Conservation (phyloP, 108 stramenopile species). For the Fistulifera pelliculosa region DNA sequence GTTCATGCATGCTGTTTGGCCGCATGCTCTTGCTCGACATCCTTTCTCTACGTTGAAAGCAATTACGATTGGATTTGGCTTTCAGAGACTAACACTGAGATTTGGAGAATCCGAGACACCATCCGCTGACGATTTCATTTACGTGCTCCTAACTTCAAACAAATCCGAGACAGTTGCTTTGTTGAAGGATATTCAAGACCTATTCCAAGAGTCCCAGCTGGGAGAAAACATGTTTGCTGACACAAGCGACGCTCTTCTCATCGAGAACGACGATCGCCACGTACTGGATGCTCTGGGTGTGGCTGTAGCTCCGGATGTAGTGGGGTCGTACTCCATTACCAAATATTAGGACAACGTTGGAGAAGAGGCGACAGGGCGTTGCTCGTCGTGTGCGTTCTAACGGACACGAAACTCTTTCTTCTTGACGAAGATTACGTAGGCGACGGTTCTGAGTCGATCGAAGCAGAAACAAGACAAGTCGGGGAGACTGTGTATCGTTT, state of each 20-base stretch:
- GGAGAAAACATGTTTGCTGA: constrained; percentile 4
- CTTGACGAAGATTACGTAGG: constrained; percentile 70
- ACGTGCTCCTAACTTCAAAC: constrained; percentile 61
- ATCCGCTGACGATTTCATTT: constrained; percentile 44
- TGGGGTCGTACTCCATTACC: constrained; percentile 74
- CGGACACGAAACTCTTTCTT: constrained; percentile 59
- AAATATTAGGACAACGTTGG: constrained; percentile 70
- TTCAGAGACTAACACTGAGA: constrained; percentile 66
- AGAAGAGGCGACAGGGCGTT: constrained; percentile 63
- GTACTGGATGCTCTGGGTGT: constrained; percentile 56
- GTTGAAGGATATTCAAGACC: constrained; percentile 56
- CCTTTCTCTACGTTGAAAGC: constrained; percentile 38
- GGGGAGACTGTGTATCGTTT: constrained; percentile 13
- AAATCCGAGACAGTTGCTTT: constrained; percentile 52
- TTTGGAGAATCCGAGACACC: constrained; percentile 36
- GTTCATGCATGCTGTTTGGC: constrained; percentile 65
- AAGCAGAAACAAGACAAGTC: constrained; percentile 6
- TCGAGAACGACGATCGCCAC: constrained; percentile 74
- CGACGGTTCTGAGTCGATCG: constrained; percentile 36
- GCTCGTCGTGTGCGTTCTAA: constrained; percentile 65
- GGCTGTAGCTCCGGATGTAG: constrained; percentile 28
- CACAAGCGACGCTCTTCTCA: constrained; percentile 19
- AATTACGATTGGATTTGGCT: constrained; percentile 78
- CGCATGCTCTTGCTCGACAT: constrained; percentile 69
- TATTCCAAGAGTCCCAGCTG: constrained; percentile 24